Evolutionary conservation across 2,329 filamentous ascomycete species (phyloP), one percentile per base, ranked within the genome.

Genomic region (Xylariaceae sp.): DNA sequence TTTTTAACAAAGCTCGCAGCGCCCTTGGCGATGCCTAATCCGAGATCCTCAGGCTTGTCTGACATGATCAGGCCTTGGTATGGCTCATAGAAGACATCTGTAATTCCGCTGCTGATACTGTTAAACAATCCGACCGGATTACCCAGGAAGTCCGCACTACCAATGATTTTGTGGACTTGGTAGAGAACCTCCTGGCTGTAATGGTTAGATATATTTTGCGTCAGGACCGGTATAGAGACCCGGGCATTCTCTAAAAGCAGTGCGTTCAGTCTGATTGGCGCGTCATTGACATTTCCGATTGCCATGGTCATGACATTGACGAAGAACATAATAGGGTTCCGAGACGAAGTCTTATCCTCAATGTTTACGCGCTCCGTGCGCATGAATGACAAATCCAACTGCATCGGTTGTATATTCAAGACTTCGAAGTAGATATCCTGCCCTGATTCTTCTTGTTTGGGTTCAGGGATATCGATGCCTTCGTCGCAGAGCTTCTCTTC

Each of bases 221-320:
- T 82, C 37, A 99, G 79, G 1, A 96, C 85, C 4, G 87, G 86
- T 6, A 92, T 86, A 0, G 94, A 96, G 4, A 99, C 89, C 23
- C 94, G 86, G 37, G 94, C 92, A 65, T 99, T 99, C 72, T 99
- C 94, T 20, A 99, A 77, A 77, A 99, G 89, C 20, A 99, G 78
- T 1, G 94, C 91, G 59, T 97, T 99, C 69, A 99, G 85, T 41
- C 91, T 87, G 47, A 99, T 86, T 0, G 94, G 95, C 6, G 94
- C 94, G 73, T 99, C 95, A 66, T 99, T 99, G 77, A 99, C 91
- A 66, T 99, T 99, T 60, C 94, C 94, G 66, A 99, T 94, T 11
- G 94, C 96, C 94, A 99, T 99, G 0, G 95, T 97, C 78, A 99
- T 86, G 62, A 97, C 91, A 68, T 99, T 97, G 71, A 97, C 86